These are phyloP conservation scores for Schizothecium vesticola DNA, from an alignment of 495 filamentous ascomycete species.

Conservation along the genomic window DNA sequence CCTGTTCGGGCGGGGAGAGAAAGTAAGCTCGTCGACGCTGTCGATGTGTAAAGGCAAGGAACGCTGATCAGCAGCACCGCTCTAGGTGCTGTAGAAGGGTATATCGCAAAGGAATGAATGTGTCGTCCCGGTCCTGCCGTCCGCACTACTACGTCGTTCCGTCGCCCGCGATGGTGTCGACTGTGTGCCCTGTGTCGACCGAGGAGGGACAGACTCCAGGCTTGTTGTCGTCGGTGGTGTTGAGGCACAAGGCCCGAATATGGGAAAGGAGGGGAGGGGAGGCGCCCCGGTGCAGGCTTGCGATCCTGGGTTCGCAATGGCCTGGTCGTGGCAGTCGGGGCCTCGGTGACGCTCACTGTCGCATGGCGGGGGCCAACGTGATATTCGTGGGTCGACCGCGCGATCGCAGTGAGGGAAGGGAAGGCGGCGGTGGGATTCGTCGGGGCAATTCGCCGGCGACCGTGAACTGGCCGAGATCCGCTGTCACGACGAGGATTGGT, in stretches of 20 bases:
- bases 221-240: slow-evolving; percentile 12
- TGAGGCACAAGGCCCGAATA: slow-evolving; percentile 7
- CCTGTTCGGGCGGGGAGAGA: slow-evolving; percentile 13
- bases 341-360: slow-evolving; percentile 14
- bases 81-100: slow-evolving; percentile 26
- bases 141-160: slow-evolving; percentile 38
- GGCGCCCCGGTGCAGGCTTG: slow-evolving; percentile 10
- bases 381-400: slow-evolving; percentile 15
- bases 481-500: not conserved
- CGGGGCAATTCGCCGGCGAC: slow-evolving; percentile 4
- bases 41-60: slow-evolving; percentile 21
- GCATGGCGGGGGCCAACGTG: slow-evolving; percentile 21
- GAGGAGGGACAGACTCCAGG: slow-evolving; percentile 20
- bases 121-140: slow-evolving; percentile 35
- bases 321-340: slow-evolving; percentile 15
- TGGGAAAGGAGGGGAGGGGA: slow-evolving; percentile 10
- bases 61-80: slow-evolving; percentile 26
- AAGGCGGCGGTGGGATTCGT: slow-evolving; percentile 2
- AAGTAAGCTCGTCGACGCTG: slow-evolving; percentile 26
- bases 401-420: slow-evolving; percentile 3
- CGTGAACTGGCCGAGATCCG: slow-evolving; percentile 3
- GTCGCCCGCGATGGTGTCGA: slow-evolving; percentile 54
- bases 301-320: slow-evolving; percentile 11
- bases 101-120: slow-evolving; percentile 18
- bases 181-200: slow-evolving; percentile 32